Conservation (phyloP, 805 yeast species). For the Hermanozyma aechmeae region DNA sequence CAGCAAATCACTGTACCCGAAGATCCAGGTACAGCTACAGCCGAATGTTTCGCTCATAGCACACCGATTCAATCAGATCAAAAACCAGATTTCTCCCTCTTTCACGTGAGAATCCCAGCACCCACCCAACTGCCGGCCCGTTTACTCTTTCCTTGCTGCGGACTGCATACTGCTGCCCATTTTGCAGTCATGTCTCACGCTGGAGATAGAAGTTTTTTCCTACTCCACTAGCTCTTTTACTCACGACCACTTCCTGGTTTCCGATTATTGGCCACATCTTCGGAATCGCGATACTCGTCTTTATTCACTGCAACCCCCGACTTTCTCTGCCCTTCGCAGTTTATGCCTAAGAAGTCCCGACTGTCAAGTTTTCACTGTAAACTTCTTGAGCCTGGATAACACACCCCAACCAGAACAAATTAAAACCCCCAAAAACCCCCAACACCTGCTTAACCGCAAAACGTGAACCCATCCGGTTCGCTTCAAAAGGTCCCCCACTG, state of each 20-base stretch:
- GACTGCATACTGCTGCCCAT: neutral
- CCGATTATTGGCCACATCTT: neutral
- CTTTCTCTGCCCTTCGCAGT: conserved; percentile 5
- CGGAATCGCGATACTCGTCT: neutral
- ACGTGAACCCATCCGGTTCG: neutral
- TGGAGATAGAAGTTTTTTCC: neutral
- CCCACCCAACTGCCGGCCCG: too few relatives aligned
- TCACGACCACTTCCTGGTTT: neutral
- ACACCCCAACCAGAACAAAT: conserved; percentile 6
- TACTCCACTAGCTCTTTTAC: neutral
- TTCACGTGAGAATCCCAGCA: too few relatives aligned
- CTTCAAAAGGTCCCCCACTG: neutral
- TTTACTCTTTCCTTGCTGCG: neutral
- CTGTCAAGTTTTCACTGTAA: conserved; percentile 24
- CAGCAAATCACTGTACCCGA: too few relatives aligned
- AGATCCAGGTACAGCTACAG: too few relatives aligned
- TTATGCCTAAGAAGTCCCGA: conserved; percentile 38
- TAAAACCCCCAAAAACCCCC: neutral
- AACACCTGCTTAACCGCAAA: conserved; percentile 2
- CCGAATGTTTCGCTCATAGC: too few relatives aligned
- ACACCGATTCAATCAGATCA: too few relatives aligned
- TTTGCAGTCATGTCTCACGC: neutral
- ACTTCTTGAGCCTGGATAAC: conserved; percentile 37
- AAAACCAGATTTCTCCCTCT: too few relatives aligned
- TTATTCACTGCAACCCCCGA: neutral